Evolutionary conservation across 331 rosid species (phyloP).

Genomic region (Cydonia oblonga): DNA sequence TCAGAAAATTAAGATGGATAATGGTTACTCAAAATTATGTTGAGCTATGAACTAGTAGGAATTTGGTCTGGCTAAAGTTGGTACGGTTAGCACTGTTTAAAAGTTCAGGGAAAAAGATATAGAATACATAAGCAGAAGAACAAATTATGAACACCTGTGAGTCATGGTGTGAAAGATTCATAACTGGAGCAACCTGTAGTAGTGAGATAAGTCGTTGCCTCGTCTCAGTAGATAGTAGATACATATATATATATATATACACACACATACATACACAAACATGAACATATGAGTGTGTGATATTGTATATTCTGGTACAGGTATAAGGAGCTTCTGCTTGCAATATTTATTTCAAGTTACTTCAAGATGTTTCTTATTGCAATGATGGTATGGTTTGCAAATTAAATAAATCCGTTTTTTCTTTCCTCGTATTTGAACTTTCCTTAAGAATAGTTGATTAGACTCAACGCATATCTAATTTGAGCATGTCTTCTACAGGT

Average conservation of each 20-base stretch:
- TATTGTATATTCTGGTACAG: constrained; percentile 31
- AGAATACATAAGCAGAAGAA: not conserved
- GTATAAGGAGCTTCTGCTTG: constrained; percentile 44
- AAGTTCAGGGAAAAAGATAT: not conserved
- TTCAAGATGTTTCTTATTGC: constrained; percentile 73
- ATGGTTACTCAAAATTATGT: not conserved
- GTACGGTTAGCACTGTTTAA: not conserved
- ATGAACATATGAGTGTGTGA: not conserved
- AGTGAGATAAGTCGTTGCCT: not conserved
- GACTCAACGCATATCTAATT: constrained; percentile 6
- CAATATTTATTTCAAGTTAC: constrained; percentile 72
- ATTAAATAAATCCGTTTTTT: not conserved
- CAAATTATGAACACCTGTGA: not conserved
- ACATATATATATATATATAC: no score
- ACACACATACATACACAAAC: not conserved
- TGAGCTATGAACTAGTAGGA: not conserved
- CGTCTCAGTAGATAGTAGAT: not conserved
- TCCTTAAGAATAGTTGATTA: not conserved
- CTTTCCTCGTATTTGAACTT: not conserved
- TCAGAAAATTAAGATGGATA: not conserved
- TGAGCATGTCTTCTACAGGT: constrained; percentile 37
- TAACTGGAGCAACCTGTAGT: constrained; percentile 4
- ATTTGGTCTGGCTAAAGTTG: not conserved
- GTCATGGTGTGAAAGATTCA: not conserved
- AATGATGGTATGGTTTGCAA: constrained; percentile 53